These are phyloP conservation scores for Neurospora cerealis DNA, from an alignment of 495 filamentous ascomycete species.

Conservation along the genomic window DNA sequence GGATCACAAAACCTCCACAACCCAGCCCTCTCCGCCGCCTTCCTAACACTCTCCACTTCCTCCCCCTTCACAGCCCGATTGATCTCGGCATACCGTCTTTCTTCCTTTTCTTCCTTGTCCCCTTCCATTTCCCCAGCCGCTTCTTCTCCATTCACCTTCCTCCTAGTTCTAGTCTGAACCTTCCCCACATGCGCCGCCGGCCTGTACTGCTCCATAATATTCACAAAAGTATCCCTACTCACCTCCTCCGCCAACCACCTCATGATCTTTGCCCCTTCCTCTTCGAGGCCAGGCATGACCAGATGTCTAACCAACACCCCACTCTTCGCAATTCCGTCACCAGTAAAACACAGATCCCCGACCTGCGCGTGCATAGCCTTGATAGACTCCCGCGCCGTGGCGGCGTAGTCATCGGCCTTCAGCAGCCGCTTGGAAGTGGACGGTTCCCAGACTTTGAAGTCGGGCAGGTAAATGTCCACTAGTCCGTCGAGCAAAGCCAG, in stretches of 20 bases:
- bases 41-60: constrained; percentile 50
- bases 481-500: constrained; percentile 60
- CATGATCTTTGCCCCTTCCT: constrained; percentile 59
- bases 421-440: constrained; percentile 55
- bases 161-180: constrained; percentile 29
- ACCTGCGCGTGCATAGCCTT: constrained; percentile 68
- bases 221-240: constrained; percentile 57
- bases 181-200: constrained; percentile 69
- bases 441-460: constrained; percentile 67
- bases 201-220: constrained; percentile 73
- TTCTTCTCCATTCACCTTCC: background rate
- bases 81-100: constrained; percentile 61
- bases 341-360: constrained; percentile 65
- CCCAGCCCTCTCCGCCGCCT: constrained; percentile 56
- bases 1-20: constrained; percentile 68
- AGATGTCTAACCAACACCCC: constrained; percentile 65
- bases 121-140: constrained; percentile 2
- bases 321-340: constrained; percentile 64
- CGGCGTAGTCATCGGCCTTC: constrained; percentile 62
- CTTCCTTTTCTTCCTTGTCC: constrained; percentile 16
- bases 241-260: constrained; percentile 57
- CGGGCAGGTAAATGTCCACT: constrained; percentile 68
- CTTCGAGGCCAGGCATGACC: constrained; percentile 66
- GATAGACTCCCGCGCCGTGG: constrained; percentile 58
- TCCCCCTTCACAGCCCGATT: constrained; percentile 56